Evolutionary conservation across 768 basidiomycete species (phyloP).

Genomic region (Leccinum longicurvipes): DNA sequence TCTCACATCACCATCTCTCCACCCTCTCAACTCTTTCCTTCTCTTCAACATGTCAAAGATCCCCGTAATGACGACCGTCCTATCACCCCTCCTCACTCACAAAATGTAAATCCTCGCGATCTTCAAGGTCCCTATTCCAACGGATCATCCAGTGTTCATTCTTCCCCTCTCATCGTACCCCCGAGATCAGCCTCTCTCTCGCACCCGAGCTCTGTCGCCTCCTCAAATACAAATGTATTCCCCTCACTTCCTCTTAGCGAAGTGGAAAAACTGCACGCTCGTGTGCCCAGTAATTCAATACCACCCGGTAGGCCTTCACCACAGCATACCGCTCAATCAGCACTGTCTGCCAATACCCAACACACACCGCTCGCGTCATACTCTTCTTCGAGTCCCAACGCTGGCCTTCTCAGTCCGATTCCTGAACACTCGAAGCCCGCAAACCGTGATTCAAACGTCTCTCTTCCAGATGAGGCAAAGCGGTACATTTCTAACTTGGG

Average conservation of each 20-base stretch:
- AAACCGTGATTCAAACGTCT: slow-evolving; percentile 65
- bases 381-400: slow-evolving; percentile 17
- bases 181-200: slow-evolving; percentile 22
- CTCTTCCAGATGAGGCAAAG: slow-evolving; percentile 74
- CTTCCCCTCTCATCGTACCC: slow-evolving; percentile 17
- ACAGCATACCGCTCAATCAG: slow-evolving; percentile 3
- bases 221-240: slow-evolving; percentile 7
- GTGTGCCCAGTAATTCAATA: background rate
- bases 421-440: slow-evolving; percentile 35
- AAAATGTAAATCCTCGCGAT: slow-evolving; percentile 10
- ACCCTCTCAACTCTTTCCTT: background rate
- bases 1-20: background rate
- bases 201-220: slow-evolving; percentile 5
- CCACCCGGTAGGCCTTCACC: slow-evolving; percentile 8
- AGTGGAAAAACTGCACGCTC: slow-evolving; percentile 5
- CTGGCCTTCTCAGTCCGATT: slow-evolving; percentile 21
- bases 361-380: slow-evolving; percentile 15
- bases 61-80: slow-evolving; percentile 23
- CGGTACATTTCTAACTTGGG: slow-evolving; percentile 67
- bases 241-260: slow-evolving; percentile 23
- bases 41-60: slow-evolving; percentile 1
- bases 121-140: slow-evolving; percentile 2
- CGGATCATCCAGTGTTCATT: background rate
- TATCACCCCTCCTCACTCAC: slow-evolving; percentile 16
- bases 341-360: slow-evolving; percentile 18